Conservation (phyloP, 768 basidiomycete species). For the Tulasnella sp. region DNA sequence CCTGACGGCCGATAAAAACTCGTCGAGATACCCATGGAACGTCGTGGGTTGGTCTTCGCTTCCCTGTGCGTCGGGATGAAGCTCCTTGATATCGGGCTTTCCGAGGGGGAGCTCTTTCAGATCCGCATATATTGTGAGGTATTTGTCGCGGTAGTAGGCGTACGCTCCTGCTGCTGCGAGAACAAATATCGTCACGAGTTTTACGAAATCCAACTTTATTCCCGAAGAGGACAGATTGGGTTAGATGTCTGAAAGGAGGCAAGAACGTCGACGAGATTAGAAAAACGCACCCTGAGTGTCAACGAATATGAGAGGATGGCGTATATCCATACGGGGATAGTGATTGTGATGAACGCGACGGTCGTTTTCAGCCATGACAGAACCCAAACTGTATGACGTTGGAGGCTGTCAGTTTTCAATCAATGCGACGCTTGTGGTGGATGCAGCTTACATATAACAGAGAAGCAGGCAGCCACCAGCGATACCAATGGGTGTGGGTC, state of each 20-base stretch:
- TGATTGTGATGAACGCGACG: constrained; percentile 72
- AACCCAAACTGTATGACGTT: constrained; percentile 54
- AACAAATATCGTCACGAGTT: constrained; percentile 67
- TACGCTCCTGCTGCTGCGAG: constrained; percentile 57
- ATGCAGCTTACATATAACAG: constrained; percentile 71
- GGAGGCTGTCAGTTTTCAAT: neutral
- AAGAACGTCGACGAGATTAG: constrained; percentile 2
- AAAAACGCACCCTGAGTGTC: constrained; percentile 64
- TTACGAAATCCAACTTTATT: constrained; percentile 82
- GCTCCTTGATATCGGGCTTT: constrained; percentile 73
- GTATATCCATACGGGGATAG: constrained; percentile 69
- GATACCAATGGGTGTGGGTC: constrained; percentile 59
- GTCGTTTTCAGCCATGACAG: constrained; percentile 67
- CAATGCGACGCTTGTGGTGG: too few relatives aligned
- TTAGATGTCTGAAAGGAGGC: neutral
- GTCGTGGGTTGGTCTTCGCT: constrained; percentile 47
- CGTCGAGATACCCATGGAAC: constrained; percentile 94
- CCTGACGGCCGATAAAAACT: constrained; percentile 90
- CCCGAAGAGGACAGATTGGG: constrained; percentile 1
- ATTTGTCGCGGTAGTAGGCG: constrained; percentile 63
- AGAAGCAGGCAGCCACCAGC: constrained; percentile 70
- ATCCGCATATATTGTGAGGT: constrained; percentile 37
- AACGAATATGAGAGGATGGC: constrained; percentile 74
- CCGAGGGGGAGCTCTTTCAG: constrained; percentile 72
- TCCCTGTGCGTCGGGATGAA: constrained; percentile 81